phyloP scores from a whole-genome alignment of 139 green algal species.

The Coelastrella sp. region DNA sequence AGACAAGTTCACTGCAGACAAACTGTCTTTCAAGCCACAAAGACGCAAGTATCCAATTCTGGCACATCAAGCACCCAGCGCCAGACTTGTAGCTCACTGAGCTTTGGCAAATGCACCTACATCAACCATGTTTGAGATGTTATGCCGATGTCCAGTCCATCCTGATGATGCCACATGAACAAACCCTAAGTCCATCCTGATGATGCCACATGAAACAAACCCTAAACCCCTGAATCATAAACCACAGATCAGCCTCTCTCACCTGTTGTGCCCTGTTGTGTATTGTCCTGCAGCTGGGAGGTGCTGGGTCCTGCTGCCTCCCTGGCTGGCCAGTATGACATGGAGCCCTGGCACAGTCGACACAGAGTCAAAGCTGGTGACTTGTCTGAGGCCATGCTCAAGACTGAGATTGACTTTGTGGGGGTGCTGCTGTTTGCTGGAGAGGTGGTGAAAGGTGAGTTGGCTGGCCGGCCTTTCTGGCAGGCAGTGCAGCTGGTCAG shows the following conservation, averaged over 20 bases:
- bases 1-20: no score
- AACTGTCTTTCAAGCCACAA: no score
- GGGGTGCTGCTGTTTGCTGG: conserved; percentile 41
- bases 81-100: background rate
- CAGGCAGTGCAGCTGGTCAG: no score
- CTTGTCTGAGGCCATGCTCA: background rate
- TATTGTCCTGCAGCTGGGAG: conserved; percentile 5
- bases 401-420: conserved; percentile 38
- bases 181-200: background rate
- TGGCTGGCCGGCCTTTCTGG: background rate
- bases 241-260: background rate
- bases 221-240: background rate
- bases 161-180: no score
- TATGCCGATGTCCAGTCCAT: no score
- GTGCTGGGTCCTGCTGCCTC: background rate
- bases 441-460: background rate
- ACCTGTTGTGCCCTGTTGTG: background rate
- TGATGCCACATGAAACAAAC: background rate
- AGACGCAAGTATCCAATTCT: no score
- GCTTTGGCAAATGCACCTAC: background rate
- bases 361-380: background rate
- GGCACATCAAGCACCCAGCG: no score
- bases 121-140: background rate
- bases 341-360: background rate
- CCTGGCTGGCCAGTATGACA: background rate